These are phyloP conservation scores for Fomitopsis pulvina DNA, from an alignment of 768 basidiomycete species.

Conservation along the genomic window DNA sequence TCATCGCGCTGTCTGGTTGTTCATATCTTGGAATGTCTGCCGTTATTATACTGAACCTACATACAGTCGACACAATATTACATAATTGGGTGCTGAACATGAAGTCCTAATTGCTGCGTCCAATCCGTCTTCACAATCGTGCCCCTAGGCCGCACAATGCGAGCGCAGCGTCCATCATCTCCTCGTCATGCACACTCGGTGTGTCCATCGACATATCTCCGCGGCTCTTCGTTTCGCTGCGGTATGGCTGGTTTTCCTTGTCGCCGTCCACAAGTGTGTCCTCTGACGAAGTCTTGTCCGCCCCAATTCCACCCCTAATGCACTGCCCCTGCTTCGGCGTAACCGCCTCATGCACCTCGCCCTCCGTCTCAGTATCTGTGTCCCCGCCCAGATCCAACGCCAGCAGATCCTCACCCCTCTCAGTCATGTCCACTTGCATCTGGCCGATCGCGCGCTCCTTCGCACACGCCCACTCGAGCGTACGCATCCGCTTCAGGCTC, in stretches of 20 bases:
- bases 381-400: constrained; percentile 31
- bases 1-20: background rate
- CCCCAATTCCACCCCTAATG: background rate
- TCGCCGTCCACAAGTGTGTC: constrained; percentile 4
- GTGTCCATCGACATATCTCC: background rate
- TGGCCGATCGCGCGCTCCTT: constrained; percentile 20
- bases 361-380: constrained; percentile 50
- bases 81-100: background rate
- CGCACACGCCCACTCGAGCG: constrained; percentile 35
- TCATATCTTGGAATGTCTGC: background rate
- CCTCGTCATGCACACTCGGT: constrained; percentile 16
- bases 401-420: constrained; percentile 5
- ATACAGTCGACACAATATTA: constrained; percentile 2
- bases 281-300: background rate
- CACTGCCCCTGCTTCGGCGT: constrained; percentile 37
- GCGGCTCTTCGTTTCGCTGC: background rate
- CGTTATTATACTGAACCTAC: constrained; percentile 4
- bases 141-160: constrained; percentile 51
- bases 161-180: constrained; percentile 65
- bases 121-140: background rate
- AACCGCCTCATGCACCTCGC: constrained; percentile 44
- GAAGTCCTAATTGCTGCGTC: background rate
- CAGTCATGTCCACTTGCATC: background rate
- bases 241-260: constrained; percentile 7
- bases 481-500: constrained; percentile 14